Conservation (phyloP, 1,139 yeast species). For the Saccharomyces hybrid region DNA sequence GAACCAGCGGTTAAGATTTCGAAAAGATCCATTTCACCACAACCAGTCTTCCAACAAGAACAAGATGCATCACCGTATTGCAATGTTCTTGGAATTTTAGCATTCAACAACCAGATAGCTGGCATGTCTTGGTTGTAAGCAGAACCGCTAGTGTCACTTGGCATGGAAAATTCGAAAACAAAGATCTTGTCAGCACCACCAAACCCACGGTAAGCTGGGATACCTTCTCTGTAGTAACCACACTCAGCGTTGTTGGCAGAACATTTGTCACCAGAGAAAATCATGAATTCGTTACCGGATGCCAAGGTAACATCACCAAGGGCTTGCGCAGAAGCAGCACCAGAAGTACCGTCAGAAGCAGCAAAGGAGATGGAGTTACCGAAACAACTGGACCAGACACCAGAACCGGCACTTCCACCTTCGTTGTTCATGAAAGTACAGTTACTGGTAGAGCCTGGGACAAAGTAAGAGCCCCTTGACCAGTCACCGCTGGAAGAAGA, state of each 20-base stretch:
- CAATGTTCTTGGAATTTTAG: slow-evolving; percentile 87
- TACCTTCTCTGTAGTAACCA: slow-evolving; percentile 79
- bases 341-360: slow-evolving; percentile 60
- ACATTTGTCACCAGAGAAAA: slow-evolving; percentile 68
- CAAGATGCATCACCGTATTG: slow-evolving; percentile 76
- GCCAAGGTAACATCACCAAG: slow-evolving; percentile 55
- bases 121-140: slow-evolving; percentile 76
- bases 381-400: slow-evolving; percentile 74
- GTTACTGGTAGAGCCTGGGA: slow-evolving; percentile 58
- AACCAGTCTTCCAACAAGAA: slow-evolving; percentile 95
- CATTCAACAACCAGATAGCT: slow-evolving; percentile 91
- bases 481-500: slow-evolving; percentile 44
- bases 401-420: slow-evolving; percentile 77
- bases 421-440: slow-evolving; percentile 75
- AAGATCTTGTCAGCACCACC: slow-evolving; percentile 74
- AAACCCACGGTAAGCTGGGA: slow-evolving; percentile 91
- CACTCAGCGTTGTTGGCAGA: slow-evolving; percentile 48
- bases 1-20: slow-evolving; percentile 75
- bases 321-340: slow-evolving; percentile 55
- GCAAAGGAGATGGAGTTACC: slow-evolving; percentile 86
- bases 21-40: slow-evolving; percentile 93
- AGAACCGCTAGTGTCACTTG: slow-evolving; percentile 46
- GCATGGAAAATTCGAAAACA: slow-evolving; percentile 88
- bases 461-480: slow-evolving; percentile 68
- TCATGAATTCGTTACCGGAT: slow-evolving; percentile 70